A percentile compares a stretch with the other conserved stretches of the same genome.
Evolutionary conservation across 1,284 basidiomycete genomes (phyloP).

Genomic region (Coniophora puteana): DNA sequence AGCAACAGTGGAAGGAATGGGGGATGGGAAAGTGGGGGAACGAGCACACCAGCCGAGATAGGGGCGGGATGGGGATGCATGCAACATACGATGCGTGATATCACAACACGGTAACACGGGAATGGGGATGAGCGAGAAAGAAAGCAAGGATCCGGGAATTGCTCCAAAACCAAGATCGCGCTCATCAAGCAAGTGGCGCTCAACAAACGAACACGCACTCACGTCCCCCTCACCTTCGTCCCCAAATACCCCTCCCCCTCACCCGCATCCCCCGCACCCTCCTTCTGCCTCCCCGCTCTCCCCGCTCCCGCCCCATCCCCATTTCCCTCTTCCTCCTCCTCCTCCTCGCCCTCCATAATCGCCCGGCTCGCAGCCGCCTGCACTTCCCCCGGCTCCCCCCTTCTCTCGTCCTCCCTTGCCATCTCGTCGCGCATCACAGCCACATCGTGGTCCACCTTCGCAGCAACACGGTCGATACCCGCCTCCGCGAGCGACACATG

Average conservation of each 20-base stretch:
- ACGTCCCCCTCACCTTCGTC: slow-evolving; percentile 15
- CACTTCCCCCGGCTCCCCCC: slow-evolving; percentile 37
- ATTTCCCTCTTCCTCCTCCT: slow-evolving; percentile 26
- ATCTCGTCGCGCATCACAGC: slow-evolving; percentile 69
- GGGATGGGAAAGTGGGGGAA: too few species aligned
- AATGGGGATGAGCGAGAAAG: too few species aligned
- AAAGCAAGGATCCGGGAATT: too few species aligned
- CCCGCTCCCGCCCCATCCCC: slow-evolving; percentile 28
- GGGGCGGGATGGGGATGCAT: too few species aligned
- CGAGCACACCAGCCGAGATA: too few species aligned
- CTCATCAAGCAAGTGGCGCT: not conserved
- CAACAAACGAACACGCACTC: not conserved
- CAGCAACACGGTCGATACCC: slow-evolving; percentile 75
- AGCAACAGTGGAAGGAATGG: too few species aligned
- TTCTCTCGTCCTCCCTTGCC: slow-evolving; percentile 54
- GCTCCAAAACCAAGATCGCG: too few species aligned
- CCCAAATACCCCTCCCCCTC: slow-evolving; percentile 28
- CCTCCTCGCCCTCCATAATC: too few species aligned
- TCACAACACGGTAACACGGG: too few species aligned
- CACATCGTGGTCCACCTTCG: slow-evolving; percentile 71
- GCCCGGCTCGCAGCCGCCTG: too few species aligned
- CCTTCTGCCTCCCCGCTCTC: slow-evolving; percentile 14
- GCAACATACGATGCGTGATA: too few species aligned
- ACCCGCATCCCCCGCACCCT: slow-evolving; percentile 25
- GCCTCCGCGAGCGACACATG: slow-evolving; percentile 87